Base-by-base conservation (phyloP, 352 stramenopile genomes). In the Phytophthora litchii region DNA sequence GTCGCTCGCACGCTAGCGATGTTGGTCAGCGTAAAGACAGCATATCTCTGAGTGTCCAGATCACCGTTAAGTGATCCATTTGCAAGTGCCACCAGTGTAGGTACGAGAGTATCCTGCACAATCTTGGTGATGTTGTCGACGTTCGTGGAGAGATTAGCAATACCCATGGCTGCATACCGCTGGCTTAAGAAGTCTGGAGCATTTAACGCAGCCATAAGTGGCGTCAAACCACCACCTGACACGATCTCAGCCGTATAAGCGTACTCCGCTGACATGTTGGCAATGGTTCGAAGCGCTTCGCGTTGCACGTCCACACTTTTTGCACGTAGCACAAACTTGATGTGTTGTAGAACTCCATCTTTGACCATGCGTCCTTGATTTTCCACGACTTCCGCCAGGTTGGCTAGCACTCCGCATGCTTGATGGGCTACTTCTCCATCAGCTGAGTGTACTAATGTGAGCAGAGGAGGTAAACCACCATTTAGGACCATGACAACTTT, bases 281-380 rank as follows among this genome's bases (percentile, higher is more conserved):
- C 96, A 59, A 99, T 91, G 5, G 92, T 84, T 17, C 96, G 83
- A 27, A 98, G 74, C 9, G 92, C 95, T 68, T 99, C 96, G 29
- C 96, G 86, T 67, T 98, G 89, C 4, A 98, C 92, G 43, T 97
- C 90, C 55, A 97, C 80, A 46, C 73, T 95, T 61, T 98, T 98
- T 21, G 78, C 81, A 7, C 93, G 78, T 48, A 98, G 67, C 7
- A 98, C 86, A 54, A 97, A 98, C 74, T 98, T 98, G 16, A 98
- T 81, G 70, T 99, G 95, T 57, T 98, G 96, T 42, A 99, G 67
- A 21, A 98, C 84, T 36, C 96, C 96, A 55, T 94, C 76, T 35
- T 98, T 91, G 4, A 98, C 94, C 95, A 99, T 98, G 11, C 77
- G 67, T 16, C 89, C 84, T 62, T 98, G 96, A 70, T 98, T 99